Evolutionary conservation across 768 basidiomycete genomes (phyloP).

Genomic region (Phylloporus arenicola): DNA sequence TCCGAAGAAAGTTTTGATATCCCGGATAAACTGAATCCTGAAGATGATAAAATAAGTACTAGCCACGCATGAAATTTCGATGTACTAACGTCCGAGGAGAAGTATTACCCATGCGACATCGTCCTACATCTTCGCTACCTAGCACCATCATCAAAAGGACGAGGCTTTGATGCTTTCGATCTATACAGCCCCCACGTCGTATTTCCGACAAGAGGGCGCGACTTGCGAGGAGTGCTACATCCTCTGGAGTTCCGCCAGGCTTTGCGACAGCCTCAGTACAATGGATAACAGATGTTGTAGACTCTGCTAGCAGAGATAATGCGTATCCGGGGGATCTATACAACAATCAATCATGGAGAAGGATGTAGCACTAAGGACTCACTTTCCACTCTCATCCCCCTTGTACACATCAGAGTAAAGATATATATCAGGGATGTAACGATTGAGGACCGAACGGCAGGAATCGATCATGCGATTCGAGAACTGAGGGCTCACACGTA

Average conservation of each 20-base stretch:
- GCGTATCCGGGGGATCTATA: constrained; percentile 93
- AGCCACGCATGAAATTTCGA: not conserved
- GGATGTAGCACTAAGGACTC: constrained; percentile 27
- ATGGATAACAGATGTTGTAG: constrained; percentile 84
- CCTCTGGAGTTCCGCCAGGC: constrained; percentile 86
- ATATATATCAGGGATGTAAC: constrained; percentile 97
- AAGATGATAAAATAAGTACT: constrained; percentile 4
- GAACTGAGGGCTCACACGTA: constrained; percentile 94
- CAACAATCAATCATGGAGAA: not conserved
- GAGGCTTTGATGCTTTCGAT: constrained; percentile 81
- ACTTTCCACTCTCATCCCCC: constrained; percentile 97
- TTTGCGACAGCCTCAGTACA: constrained; percentile 82
- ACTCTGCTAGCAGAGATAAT: constrained; percentile 83
- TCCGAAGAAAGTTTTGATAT: constrained; percentile 77
- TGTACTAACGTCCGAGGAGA: constrained; percentile 73
- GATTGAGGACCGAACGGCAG: constrained; percentile 86
- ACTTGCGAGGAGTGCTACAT: constrained; percentile 80
- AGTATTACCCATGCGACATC: constrained; percentile 80
- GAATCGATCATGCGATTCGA: constrained; percentile 98
- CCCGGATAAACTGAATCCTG: constrained; percentile 89
- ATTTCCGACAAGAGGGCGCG: constrained; percentile 77
- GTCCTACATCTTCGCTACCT: constrained; percentile 96
- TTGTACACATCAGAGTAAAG: constrained; percentile 98
- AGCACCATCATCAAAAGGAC: constrained; percentile 88
- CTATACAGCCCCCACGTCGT: constrained; percentile 80